Evolutionary conservation across 2,329 filamentous ascomycete genomes (phyloP), one percentile per base, ranked within the genome.

Genomic region (Pseudogymnoascus sp.): DNA sequence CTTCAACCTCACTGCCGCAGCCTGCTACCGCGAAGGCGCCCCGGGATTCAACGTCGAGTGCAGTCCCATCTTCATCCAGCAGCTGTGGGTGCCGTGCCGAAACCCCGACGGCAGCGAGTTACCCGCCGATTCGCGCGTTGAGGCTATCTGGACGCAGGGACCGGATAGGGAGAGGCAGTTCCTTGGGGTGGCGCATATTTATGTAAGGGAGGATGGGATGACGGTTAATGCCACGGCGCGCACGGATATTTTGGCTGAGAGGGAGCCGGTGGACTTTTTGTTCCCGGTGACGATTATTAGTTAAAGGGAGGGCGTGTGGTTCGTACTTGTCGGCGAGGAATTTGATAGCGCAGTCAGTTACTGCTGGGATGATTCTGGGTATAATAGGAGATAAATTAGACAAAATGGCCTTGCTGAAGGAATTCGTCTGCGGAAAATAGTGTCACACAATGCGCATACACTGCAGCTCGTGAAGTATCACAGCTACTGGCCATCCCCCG

Each of bases 31-130:
- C 3, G 3, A 34, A 10, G 63, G 58, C 6, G 67, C 68, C 2
- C 69, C 69, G 1, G 65, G 60, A 21, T 70, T 70, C 64, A 57
- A 64, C 26, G 69, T 67, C 13, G 7, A 57, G 13, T 71, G 69
- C 64, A 62, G 64, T 45, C 64, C 66, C 28, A 58, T 69, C 34
- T 66, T 65, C 61, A 63, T 66, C 60, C 63, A 68, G 58, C 57
- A 63, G 57, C 60, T 59, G 26, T 69, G 64, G 65, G 19, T 64
- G 2, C 38, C 63, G n/a, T 71, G 69, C 64, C 45, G 26, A n/a
- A 52, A 52, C 45, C 60, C 61, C 13, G 55, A 63, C 21, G 35
- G 60, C 7, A 59, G 57, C 48, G 61, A 60, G 2, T 23, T 58
- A 15, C 18, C 59, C 3, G 38, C 28, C 3, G 57, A 45, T 38